Percentiles rank a stretch among this genome's conserved stretches.
phyloP scores from a whole-genome alignment of 331 rosid species.

The Erythrophleum ivorense region DNA sequence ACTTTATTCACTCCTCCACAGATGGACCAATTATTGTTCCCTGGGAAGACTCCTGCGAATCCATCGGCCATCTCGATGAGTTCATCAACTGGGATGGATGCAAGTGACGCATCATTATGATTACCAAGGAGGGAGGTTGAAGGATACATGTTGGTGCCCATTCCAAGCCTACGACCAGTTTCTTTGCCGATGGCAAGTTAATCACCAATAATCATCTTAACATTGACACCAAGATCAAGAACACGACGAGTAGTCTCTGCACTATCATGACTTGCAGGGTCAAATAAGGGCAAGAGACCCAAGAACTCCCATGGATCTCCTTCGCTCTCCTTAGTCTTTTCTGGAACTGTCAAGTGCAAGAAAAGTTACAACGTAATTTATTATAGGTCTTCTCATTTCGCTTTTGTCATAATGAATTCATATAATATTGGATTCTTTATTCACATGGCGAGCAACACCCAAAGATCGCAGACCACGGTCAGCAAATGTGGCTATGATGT shows the following conservation, averaged over 20 bases:
- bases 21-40: too few relatives aligned
- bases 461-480: slow-evolving; percentile 84
- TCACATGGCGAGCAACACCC: slow-evolving; percentile 79
- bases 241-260: slow-evolving; percentile 90
- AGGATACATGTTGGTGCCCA: slow-evolving; percentile 98
- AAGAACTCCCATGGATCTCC: slow-evolving; percentile 82
- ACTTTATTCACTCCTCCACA: too few relatives aligned
- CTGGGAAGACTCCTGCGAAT: slow-evolving; percentile 93
- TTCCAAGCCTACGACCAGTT: slow-evolving; percentile 94
- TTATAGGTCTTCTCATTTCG: too few relatives aligned
- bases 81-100: slow-evolving; percentile 72
- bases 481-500: slow-evolving; percentile 68
- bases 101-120: slow-evolving; percentile 54
- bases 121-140: slow-evolving; percentile 87
- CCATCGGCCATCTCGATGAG: slow-evolving; percentile 95
- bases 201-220: slow-evolving; percentile 96
- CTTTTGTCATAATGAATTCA: background rate
- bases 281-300: slow-evolving; percentile 87
- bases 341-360: slow-evolving; percentile 53
- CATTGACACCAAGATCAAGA: slow-evolving; percentile 87
- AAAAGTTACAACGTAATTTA: background rate
- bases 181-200: slow-evolving; percentile 97
- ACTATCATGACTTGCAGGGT: slow-evolving; percentile 95
- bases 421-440: slow-evolving; percentile 24
- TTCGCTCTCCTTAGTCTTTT: slow-evolving; percentile 70